Percentiles rank a stretch among this genome's conserved stretches.
These are phyloP conservation scores for Blastobotrys peoriensis DNA, from an alignment of 805 yeast species.

Conservation along the genomic window DNA sequence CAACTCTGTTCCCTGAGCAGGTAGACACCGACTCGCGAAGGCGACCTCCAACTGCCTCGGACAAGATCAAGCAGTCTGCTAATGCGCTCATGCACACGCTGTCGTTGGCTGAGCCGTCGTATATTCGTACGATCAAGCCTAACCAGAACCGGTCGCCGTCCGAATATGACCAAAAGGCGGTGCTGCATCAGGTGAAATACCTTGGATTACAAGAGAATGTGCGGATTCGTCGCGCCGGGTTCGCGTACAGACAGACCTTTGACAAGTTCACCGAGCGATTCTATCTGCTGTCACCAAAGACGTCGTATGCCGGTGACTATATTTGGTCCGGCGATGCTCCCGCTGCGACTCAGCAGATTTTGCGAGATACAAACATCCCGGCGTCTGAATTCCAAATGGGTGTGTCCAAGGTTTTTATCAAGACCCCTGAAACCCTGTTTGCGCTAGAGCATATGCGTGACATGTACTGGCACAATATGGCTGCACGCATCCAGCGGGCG, in stretches of 20 bases:
- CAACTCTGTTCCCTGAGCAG: slow-evolving; percentile 53
- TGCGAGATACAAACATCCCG: slow-evolving; percentile 64
- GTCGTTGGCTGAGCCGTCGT: slow-evolving; percentile 88
- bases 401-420: slow-evolving; percentile 84
- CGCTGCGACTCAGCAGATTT: slow-evolving; percentile 48
- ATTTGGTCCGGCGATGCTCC: slow-evolving; percentile 58
- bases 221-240: slow-evolving; percentile 96
- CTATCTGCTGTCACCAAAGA: slow-evolving; percentile 75
- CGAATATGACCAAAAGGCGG: slow-evolving; percentile 84
- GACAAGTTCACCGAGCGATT: slow-evolving; percentile 95
- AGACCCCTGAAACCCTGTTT: slow-evolving; percentile 93
- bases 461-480: slow-evolving; percentile 97
- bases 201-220: slow-evolving; percentile 95
- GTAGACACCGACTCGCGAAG: slow-evolving; percentile 58
- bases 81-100: slow-evolving; percentile 83
- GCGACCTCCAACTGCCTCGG: slow-evolving; percentile 95
- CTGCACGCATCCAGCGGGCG: slow-evolving; percentile 94
- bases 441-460: slow-evolving; percentile 96
- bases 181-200: slow-evolving; percentile 91
- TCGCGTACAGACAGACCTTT: slow-evolving; percentile 94
- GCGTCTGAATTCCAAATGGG: slow-evolving; percentile 83
- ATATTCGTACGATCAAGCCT: slow-evolving; percentile 96
- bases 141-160: slow-evolving; percentile 87
- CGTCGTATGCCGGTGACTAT: slow-evolving; percentile 86
- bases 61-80: slow-evolving; percentile 88